These are phyloP conservation scores for Arthrobotrys sinensis DNA, from an alignment of 2,329 filamentous ascomycete species.

Conservation along the genomic window DNA sequence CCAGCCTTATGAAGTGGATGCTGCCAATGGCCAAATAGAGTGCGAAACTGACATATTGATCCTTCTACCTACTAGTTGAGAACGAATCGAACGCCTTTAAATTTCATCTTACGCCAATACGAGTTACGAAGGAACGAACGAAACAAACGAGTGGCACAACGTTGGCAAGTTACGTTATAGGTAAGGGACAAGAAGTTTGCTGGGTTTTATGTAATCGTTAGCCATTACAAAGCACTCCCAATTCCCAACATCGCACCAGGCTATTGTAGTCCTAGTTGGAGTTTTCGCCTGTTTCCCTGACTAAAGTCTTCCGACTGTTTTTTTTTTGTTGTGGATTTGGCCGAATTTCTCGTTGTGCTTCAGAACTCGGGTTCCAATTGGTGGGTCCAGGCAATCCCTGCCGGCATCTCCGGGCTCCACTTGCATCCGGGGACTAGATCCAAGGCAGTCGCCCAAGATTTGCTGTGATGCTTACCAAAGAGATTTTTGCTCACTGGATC, in stretches of 20 bases:
- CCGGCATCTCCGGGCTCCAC: constrained; percentile 36
- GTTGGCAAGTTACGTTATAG: constrained; percentile 17
- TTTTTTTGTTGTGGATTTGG: constrained; percentile 37
- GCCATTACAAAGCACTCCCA: background rate
- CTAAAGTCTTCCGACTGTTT: constrained; percentile 12
- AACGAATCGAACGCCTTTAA: background rate
- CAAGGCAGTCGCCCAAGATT: constrained; percentile 23
- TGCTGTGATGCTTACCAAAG: constrained; percentile 34
- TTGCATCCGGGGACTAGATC: constrained; percentile 29
- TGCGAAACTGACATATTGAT: background rate
- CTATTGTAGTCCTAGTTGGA: constrained; percentile 10
- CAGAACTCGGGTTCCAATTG: constrained; percentile 8
- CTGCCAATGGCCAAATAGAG: background rate
- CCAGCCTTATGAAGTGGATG: background rate
- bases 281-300: constrained; percentile 16
- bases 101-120: constrained; percentile 1
- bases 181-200: constrained; percentile 25
- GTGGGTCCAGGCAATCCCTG: constrained; percentile 16
- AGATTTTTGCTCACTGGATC: constrained; percentile 23
- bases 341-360: constrained; percentile 18
- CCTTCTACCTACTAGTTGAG: background rate
- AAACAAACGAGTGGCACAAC: constrained; percentile 9
- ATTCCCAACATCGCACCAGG: constrained; percentile 15
- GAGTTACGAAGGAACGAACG: constrained; percentile 2
- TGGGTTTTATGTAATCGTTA: constrained; percentile 16